These are phyloP conservation scores for Passalora sequoiae DNA, from an alignment of 2,329 filamentous ascomycete genomes.

Conservation along the genomic window DNA sequence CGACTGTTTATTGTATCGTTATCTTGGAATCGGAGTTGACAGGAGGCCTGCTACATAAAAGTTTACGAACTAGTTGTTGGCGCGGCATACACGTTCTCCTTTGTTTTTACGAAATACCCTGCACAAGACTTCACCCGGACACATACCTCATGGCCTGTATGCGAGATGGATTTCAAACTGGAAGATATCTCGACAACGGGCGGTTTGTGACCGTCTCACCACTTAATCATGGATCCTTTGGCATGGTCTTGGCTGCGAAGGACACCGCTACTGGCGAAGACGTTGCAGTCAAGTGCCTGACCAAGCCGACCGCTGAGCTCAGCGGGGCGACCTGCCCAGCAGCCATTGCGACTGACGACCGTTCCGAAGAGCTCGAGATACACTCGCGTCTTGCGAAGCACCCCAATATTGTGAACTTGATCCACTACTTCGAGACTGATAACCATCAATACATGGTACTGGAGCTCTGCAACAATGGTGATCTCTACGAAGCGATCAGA, in stretches of 20 bases:
- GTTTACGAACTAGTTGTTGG: constrained; percentile 22
- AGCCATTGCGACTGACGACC: constrained; percentile 71
- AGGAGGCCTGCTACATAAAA: constrained; percentile 15
- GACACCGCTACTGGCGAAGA: constrained; percentile 70
- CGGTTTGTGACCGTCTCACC: constrained; percentile 89
- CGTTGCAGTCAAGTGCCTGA: constrained; percentile 94
- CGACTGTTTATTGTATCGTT: constrained; percentile 20
- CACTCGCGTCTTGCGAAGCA: constrained; percentile 75
- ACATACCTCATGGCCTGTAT: constrained; percentile 69
- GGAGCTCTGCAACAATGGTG: constrained; percentile 91
- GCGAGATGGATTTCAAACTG: constrained; percentile 72
- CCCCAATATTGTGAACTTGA: constrained; percentile 86
- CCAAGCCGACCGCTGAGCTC: constrained; percentile 64
- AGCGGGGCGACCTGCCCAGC: constrained; percentile 49
- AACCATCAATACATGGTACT: constrained; percentile 87
- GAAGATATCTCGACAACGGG: constrained; percentile 70
- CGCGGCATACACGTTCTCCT: constrained; percentile 14
- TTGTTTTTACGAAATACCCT: constrained; percentile 18
- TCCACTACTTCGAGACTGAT: constrained; percentile 87
- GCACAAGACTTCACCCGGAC: constrained; percentile 3
- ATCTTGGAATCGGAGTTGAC: constrained; percentile 20
- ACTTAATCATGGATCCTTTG: constrained; percentile 97
- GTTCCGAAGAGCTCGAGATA: constrained; percentile 72
- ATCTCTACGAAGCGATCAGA: constrained; percentile 95
- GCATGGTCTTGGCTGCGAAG: constrained; percentile 92